Percentiles rank a stretch among this genome's conserved stretches.
Conservation (phyloP, 2,329 filamentous ascomycete species). For the Thelonectria blattea region DNA sequence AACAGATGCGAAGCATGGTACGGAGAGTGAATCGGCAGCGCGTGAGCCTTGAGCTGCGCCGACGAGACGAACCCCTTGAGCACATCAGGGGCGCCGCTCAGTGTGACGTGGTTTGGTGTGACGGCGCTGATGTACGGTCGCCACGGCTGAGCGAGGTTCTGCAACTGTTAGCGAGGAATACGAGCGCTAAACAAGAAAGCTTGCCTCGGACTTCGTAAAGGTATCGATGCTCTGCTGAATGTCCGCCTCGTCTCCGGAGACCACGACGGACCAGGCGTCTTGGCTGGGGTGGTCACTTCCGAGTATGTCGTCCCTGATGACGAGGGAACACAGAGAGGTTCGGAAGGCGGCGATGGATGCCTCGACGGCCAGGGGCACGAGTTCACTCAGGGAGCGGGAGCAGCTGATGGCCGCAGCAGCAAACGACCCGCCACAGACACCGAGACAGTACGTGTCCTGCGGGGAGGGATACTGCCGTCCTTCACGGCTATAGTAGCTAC, state of each 20-base stretch:
- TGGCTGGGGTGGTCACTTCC: conserved; percentile 14
- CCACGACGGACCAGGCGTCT: conserved; percentile 28
- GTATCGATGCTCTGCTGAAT: conserved; percentile 16
- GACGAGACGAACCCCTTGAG: conserved; percentile 25
- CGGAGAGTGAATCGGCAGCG: conserved; percentile 31
- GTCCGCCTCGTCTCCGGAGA: conserved; percentile 18
- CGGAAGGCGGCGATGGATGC: conserved; percentile 26
- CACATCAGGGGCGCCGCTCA: conserved; percentile 34
- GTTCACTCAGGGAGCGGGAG: conserved; percentile 32
- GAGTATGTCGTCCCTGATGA: conserved; percentile 18
- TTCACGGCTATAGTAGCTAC: conserved; percentile 25
- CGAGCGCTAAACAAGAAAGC: neutral
- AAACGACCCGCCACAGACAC: conserved; percentile 37
- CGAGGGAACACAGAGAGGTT: conserved; percentile 31
- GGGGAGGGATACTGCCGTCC: conserved; percentile 29
- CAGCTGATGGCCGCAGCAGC: conserved; percentile 36
- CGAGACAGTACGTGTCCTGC: conserved; percentile 29
- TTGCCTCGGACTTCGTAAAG: conserved; percentile 16
- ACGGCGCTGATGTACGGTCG: conserved; percentile 36
- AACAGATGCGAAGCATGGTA: conserved; percentile 37
- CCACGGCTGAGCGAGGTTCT: conserved; percentile 21
- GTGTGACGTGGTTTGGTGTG: conserved; percentile 28
- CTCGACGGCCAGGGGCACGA: conserved; percentile 31
- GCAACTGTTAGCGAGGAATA: neutral
- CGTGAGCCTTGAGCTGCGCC: conserved; percentile 21